Evolutionary conservation across 495 filamentous ascomycete species (phyloP), one percentile per base, ranked within the genome.

Genomic region (Neurospora sp.): DNA sequence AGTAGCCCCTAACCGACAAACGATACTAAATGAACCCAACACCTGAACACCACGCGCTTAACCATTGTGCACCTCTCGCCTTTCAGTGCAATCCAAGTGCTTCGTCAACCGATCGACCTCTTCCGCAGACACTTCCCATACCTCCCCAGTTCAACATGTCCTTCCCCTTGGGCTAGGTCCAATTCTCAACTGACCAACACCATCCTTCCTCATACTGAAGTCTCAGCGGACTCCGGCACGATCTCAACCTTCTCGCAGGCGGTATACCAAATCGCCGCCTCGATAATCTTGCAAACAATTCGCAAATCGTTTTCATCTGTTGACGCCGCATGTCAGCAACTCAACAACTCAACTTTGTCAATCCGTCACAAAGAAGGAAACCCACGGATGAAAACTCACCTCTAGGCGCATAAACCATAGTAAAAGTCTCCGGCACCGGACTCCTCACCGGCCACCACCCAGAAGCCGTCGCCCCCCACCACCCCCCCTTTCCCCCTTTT

Each of bases 371-470:
- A 35, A 35, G 31, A 35, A 35, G 31, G 31, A 35, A 35, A 35
- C 31, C 31, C 3, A 35, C 31, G 31, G 31, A 35, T 35, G 31
- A 35, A 35, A 38, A 74, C 78, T 72, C 42, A 74, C 82, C 83
- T 61, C 91, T 84, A 0, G 94, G 93, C 35, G 94, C 92, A 83
- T 98, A 98, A 16, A 98, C 86, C 87, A 97, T 89, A 46, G 92
- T 79, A 80, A 92, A 96, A 40, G 90, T 91, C 12, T 80, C 79
- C 1, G 92, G 91, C 70, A 88, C 86, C 75, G 87, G 92, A 72
- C 84, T 83, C 77, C 75, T 84, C 66, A 83, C 83, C 76, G 79
- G 80, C 53, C 53, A 66, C 20, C 46, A 31, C 27, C 48, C 40
- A 16, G 8, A 2, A n/a, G 7, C 41, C 41, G 18, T 14, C n/a